phyloP scores from a whole-genome alignment of 768 basidiomycete species.

The Mycena latifolia region DNA sequence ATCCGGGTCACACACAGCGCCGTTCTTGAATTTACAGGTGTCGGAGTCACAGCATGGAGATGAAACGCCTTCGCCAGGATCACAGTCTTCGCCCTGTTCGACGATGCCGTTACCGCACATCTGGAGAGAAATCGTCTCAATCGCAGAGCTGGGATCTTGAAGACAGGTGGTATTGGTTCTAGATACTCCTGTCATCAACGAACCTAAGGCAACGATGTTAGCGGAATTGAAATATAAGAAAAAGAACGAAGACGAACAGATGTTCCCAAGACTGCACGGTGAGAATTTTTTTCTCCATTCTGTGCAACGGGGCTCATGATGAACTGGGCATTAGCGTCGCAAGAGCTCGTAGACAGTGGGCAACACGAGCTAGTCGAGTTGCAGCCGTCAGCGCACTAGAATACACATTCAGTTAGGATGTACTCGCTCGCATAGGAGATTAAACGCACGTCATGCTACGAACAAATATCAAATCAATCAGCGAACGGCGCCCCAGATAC shows the following conservation, averaged over 20 bases:
- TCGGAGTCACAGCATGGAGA: conserved; percentile 80
- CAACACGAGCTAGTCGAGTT: conserved; percentile 72
- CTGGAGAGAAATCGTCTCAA: conserved; percentile 68
- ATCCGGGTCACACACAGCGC: conserved; percentile 83
- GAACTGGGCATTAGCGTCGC: conserved; percentile 75
- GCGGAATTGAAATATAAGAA: not conserved
- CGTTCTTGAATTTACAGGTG: conserved; percentile 80
- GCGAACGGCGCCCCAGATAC: conserved; percentile 8
- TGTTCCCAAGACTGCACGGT: conserved; percentile 85
- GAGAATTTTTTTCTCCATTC: conserved; percentile 78
- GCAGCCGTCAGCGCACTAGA: conserved; percentile 78
- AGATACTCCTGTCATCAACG: conserved; percentile 66
- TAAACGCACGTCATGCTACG: conserved; percentile 67
- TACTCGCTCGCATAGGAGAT: conserved; percentile 5
- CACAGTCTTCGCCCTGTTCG: conserved; percentile 88
- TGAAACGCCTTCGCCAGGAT: conserved; percentile 73
- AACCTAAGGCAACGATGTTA: conserved; percentile 57
- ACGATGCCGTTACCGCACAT: conserved; percentile 91
- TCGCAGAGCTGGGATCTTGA: conserved; percentile 62
- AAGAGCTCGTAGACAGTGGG: conserved; percentile 69
- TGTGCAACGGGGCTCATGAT: conserved; percentile 89
- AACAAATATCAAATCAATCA: conserved; percentile 27
- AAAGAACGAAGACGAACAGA: conserved; percentile 64
- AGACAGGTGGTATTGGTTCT: conserved; percentile 78
- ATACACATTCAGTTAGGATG: conserved; percentile 9